Evolutionary conservation across 1,284 basidiomycete species (phyloP), one percentile per base, ranked within the genome.

Genomic region (Apiotrichum veenhuisii): DNA sequence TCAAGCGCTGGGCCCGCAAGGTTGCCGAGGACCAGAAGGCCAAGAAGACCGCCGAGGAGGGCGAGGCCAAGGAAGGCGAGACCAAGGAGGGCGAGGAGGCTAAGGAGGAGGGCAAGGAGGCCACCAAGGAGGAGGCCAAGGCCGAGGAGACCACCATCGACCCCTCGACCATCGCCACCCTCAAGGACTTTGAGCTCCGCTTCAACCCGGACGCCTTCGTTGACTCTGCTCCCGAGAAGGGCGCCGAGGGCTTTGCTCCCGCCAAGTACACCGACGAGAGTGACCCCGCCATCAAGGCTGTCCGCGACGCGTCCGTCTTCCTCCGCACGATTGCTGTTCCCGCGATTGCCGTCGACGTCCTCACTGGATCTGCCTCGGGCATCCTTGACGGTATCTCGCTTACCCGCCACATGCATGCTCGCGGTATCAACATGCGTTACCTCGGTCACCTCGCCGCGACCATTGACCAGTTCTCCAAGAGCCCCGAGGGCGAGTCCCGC

Each of bases 121-220:
- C 50, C 14, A 62, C 56, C 34, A 61, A 57, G 26, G 63, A 62
- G 43, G 59, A 62, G 46, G 36, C 49, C 38, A 50, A 59, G 23
- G 54, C 50, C 10, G 63, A 60, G 27, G 45, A 55, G 25, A 50
- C 55, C 30, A 5, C 40, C n/a, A 54, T 57, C 36, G 62, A 64
- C 55, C 59, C 66, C 14, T 57, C 54, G 14, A 52, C 62, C 34
- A 63, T 68, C 37, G 49, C 61, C 14, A 62, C 58, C 30, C 63
- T 74, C 55, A 72, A 71, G 65, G 75, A 68, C 64, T 83, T 83
- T 68, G 73, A 78, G 59, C 75, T 84, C 34, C 66, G 73, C 50
- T 82, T 82, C 78, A 82, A 84, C 73, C 79, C 82, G 5, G 82
- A 84, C 65, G 82, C 82, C 17, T 83, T 82, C 59, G 81, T 82